Base-by-base conservation (phyloP, 139 green algal genomes). In the Asterochloris erici region DNA sequence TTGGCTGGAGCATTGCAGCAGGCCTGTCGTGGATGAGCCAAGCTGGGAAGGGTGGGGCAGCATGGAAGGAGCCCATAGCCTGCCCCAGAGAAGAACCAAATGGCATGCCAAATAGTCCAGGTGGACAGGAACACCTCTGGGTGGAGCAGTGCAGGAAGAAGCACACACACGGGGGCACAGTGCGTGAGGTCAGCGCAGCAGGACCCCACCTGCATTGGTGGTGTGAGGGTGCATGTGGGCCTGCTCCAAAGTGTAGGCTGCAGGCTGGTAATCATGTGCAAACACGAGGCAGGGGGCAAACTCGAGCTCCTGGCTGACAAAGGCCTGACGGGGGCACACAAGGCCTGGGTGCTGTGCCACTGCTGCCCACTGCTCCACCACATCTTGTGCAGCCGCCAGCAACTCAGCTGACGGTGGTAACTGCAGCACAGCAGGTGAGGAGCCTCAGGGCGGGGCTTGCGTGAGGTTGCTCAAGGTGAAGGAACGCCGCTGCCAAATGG, bases 271-370 rank as follows among this genome's bases (percentile, higher is more conserved):
- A 82, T 96, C 93, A 82, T 94, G 85, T 12, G 80, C 89, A 54
- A 96, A 82, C 75, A 88, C 89, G 10, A 96, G 84, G 2, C 90
- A 82, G 28, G 91, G 84, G 12, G 74, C 78, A 28, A 85, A 85
- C 26, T 87, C 92, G 38, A 91, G 68, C 70, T 98, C 95, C 4
- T 82, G 69, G 26, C 81, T 92, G 29, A 96, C 87, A 84, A 98
- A 95, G 9, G 87, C 91, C 9, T 91, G 87, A 0, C 88, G 83
- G 47, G 92, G 90, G 13, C 79, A 88, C 14, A 90, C 83, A 47
- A 98, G 76, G 81, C 93, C 87, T 12, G 95, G 94, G 87, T 98
- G 95, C 71, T 85, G 80, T 26, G 86, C 70, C 60, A 94, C 27
- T 12, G 60, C 70, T 12, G 85, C 82, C 94, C 94, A 98, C 10